Base-by-base conservation (phyloP, 441 rosid species). In the Cnidoscolus chayamansa region DNA sequence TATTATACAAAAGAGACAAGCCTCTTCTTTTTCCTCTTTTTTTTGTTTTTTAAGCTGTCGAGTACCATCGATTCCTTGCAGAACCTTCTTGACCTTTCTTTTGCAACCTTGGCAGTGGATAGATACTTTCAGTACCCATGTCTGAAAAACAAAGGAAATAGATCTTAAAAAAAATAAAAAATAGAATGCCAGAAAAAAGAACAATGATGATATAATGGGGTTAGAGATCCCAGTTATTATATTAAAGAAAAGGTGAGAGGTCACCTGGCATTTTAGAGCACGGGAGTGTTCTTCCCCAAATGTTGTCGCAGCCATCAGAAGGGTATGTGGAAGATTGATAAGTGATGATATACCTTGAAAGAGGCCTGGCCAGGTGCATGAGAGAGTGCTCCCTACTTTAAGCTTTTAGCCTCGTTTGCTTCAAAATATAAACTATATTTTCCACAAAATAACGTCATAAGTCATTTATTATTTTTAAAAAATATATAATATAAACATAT, bases 61-160 rank as follows among this genome's bases (percentile, higher is more conserved):
- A 60, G 60, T 80, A 90, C 95, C 95, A 17, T 90, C 87, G 45
- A 85, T 85, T 74, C 67, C 66, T 56, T 80, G 85, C 19, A 90
- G 85, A 73, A 86, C 80, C 80, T 81, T 88, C 82, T 77, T 85
- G 77, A 90, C 93, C 74, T 88, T 81, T 70, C 82, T 86, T 79
- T 78, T 82, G 87, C 95, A 90, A 76, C 95, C 93, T 81, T 86
- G 81, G 66, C 93, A 90, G 79, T 90, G 91, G 68, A 90, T 83
- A 30, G 82, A 84, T 49, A 88, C 93, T 78, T 76, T 90, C 63
- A 90, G 63, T 16, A 77, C 81, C 93, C 90, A 90, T 67, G 86
- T 88, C 95, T 88, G 79, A 43, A 51, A 68, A 75, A 75, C 58
- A 55, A 25, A 35, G 30, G 19, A 40, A 58, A 61, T 43, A 4